phyloP scores from a whole-genome alignment of 116 monocot species.

The Dioscorea cayenensis region DNA sequence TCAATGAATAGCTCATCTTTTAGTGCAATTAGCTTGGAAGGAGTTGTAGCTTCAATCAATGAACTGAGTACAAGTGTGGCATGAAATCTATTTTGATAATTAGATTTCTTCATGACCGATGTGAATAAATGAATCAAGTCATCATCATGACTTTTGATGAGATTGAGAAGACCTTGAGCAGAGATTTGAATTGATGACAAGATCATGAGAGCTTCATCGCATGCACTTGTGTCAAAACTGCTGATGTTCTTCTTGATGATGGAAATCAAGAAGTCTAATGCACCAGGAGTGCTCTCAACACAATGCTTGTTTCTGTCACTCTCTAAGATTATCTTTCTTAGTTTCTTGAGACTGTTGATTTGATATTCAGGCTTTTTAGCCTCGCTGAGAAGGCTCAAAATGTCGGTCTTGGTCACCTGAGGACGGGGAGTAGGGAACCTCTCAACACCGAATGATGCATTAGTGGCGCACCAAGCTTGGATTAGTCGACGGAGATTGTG shows the following conservation, averaged over 20 bases:
- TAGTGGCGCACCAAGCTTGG: conserved; percentile 67
- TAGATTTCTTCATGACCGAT: conserved; percentile 10
- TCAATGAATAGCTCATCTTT: conserved; percentile 23
- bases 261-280: conserved; percentile 19
- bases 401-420: conserved; percentile 27
- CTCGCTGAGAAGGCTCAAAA: conserved; percentile 26
- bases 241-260: conserved; percentile 5
- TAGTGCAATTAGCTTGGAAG: conserved; percentile 1
- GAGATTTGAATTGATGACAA: conserved; percentile 34
- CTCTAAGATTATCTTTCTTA: conserved; percentile 34
- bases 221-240: too few relatives aligned
- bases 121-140: conserved; percentile 23
- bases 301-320: conserved; percentile 41
- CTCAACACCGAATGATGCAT: conserved; percentile 52
- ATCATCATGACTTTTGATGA: conserved; percentile 11
- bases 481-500: conserved; percentile 81
- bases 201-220: conserved; percentile 38
- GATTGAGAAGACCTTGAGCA: conserved; percentile 13
- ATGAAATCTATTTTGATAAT: conserved; percentile 27
- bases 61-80: conserved; percentile 31
- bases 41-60: conserved; percentile 3
- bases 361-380: conserved; percentile 4
- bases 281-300: conserved; percentile 16
- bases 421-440: conserved; percentile 69
- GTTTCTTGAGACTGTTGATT: conserved; percentile 14